Percentiles rank a stretch among this genome's conserved stretches.
Evolutionary conservation across 495 filamentous ascomycete genomes (phyloP).

Genomic region (Penicillium bovifimosum): DNA sequence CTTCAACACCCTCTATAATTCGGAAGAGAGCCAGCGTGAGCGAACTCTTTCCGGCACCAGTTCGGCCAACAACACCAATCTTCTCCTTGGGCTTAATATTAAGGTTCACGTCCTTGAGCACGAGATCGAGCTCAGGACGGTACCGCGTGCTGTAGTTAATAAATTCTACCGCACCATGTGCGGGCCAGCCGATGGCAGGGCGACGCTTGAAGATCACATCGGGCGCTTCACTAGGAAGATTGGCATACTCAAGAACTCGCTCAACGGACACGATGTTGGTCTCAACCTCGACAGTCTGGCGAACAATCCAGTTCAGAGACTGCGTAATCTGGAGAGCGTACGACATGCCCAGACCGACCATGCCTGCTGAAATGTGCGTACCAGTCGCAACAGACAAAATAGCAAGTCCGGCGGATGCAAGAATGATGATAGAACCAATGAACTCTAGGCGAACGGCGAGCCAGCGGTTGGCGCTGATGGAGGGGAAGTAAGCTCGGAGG

Average conservation of each 20-base stretch:
- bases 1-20: conserved; percentile 81
- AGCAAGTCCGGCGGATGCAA: conserved; percentile 76
- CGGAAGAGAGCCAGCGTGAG: conserved; percentile 91
- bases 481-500: conserved; percentile 91
- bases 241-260: conserved; percentile 92
- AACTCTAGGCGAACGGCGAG: conserved; percentile 93
- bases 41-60: conserved; percentile 94
- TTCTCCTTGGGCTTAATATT: conserved; percentile 95
- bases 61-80: conserved; percentile 94
- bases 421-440: conserved; percentile 90
- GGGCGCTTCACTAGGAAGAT: conserved; percentile 88
- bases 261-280: conserved; percentile 99
- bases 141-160: conserved; percentile 92
- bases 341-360: conserved; percentile 92
- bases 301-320: conserved; percentile 99
- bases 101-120: conserved; percentile 86
- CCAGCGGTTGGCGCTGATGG: conserved; percentile 95
- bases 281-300: conserved; percentile 98
- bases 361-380: conserved; percentile 61
- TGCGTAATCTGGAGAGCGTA: conserved; percentile 96
- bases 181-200: conserved; percentile 87
- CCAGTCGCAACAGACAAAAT: conserved; percentile 74
- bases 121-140: conserved; percentile 78
- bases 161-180: conserved; percentile 84
- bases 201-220: conserved; percentile 86